phyloP scores from a whole-genome alignment of 257 asterid species.

The Salvia rosmarinus region DNA sequence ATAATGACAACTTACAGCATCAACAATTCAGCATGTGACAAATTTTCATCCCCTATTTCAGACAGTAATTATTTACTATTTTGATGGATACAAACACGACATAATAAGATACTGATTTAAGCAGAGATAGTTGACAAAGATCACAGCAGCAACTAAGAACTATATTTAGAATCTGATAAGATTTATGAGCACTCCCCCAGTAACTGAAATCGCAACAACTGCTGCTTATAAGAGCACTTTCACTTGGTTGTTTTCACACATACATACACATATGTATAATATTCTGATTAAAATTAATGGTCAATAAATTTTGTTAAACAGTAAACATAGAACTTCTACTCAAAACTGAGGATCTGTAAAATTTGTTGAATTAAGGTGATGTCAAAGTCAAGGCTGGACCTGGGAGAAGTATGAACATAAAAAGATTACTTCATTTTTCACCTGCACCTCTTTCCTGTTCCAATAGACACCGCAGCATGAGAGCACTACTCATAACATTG shows the following conservation, averaged over 20 bases:
- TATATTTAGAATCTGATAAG: too few relatives aligned
- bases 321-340: background rate
- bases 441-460: constrained; percentile 79
- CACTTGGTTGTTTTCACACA: too few relatives aligned
- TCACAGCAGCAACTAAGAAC: too few relatives aligned
- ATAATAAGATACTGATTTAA: too few relatives aligned
- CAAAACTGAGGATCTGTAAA: constrained; percentile 8
- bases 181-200: too few relatives aligned
- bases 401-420: constrained; percentile 65
- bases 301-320: background rate
- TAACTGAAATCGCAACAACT: too few relatives aligned
- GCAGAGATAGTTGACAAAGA: too few relatives aligned
- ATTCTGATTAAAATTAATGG: background rate
- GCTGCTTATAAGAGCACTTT: background rate
- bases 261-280: background rate
- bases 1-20: too few relatives aligned
- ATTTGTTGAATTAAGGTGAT: background rate
- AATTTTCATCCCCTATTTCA: too few relatives aligned
- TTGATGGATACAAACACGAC: too few relatives aligned
- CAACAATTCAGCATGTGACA: too few relatives aligned
- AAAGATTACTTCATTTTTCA: constrained; percentile 47
- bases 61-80: too few relatives aligned
- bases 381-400: constrained; percentile 37
- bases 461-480: constrained; percentile 24
- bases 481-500: constrained; percentile 15